Evolutionary conservation across 306 rosid species (phyloP), one percentile per base, ranked within the genome.

Genomic region (Citrullus mucosospermus): DNA sequence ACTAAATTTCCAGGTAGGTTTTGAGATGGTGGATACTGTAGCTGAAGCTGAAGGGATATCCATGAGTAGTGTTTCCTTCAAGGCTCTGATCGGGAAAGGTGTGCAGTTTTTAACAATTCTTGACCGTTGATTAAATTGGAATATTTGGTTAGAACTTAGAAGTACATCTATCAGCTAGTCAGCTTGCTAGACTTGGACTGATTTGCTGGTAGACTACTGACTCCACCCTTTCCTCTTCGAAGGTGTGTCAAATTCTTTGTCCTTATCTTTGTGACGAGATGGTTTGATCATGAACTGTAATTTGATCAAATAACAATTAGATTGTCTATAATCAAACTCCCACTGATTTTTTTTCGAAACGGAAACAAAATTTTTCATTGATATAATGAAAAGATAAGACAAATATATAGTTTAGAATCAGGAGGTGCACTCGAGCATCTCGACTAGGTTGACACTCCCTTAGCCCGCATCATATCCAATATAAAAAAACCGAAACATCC

Each of bases 31-130:
- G 85, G 97, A 95, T 85, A 43, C 90, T 73, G 88, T 94, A 56
- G 98, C 97, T 62, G 96, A 89, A 85, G 90, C 96, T 82, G 96
- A 92, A 86, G 95, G 96, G 81, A 92, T 92, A 71, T 80, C 92
- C 39, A 82, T 89, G 78, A 90, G 68, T 83, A 85, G 83, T 4
- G 90, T 89, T 82, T 90, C 97, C 78, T 90, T 92, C 88, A 94
- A 84, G 85, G 96, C 98, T 57, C 86, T 89, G 8, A 58, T 90
- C 56, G 97, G 98, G 78, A 90, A 94, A 90, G 97, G 98, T 90
- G 15, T 48, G 28, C 63, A 77, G 6, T 17, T 56, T 38, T n/a
- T 17, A 39, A n/a, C n/a, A 46, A 46, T 25, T 44, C 20, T 25
- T 7, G 9, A 46, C 56, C 6, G 55, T 44, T 22, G 38, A 12